Percentiles rank a stretch among this genome's conserved stretches.
Evolutionary conservation across 2,329 filamentous ascomycete genomes (phyloP).

Genomic region (Aspergillus udagawae): DNA sequence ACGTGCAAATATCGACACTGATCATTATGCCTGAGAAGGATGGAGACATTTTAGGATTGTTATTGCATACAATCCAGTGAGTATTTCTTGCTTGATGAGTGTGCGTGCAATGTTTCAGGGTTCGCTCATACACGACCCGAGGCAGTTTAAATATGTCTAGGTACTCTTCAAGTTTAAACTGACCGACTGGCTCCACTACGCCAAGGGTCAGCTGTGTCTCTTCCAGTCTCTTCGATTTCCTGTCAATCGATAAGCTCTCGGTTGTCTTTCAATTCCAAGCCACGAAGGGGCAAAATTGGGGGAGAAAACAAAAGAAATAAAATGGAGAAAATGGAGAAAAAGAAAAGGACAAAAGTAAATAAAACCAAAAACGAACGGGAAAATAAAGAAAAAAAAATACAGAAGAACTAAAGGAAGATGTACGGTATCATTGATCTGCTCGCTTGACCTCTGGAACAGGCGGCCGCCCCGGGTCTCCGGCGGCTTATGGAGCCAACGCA

Average conservation of each 20-base stretch:
- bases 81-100: slow-evolving; percentile 19
- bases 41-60: neutral
- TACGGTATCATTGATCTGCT: neutral
- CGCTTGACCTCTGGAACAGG: neutral
- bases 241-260: neutral
- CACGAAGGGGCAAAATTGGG: neutral
- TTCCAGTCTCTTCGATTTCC: neutral
- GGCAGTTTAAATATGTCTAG: neutral
- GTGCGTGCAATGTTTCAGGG: slow-evolving; percentile 1
- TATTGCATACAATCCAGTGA: neutral
- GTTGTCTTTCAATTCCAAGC: neutral
- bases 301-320: neutral
- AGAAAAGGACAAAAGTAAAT: neutral
- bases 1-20: neutral
- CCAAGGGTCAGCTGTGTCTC: neutral
- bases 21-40: neutral
- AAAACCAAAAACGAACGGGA: neutral
- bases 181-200: neutral
- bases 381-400: neutral
- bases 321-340: neutral
- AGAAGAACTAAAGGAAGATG: neutral
- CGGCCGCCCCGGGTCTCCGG: slow-evolving; percentile 20
- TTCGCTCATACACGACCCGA: neutral
- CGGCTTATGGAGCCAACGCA: slow-evolving; percentile 23
- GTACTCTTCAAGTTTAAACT: neutral